Percentiles rank a stretch among this genome's conserved stretches.
Evolutionary conservation across 768 basidiomycete species (phyloP).

Genomic region (Cubamyces sp.): DNA sequence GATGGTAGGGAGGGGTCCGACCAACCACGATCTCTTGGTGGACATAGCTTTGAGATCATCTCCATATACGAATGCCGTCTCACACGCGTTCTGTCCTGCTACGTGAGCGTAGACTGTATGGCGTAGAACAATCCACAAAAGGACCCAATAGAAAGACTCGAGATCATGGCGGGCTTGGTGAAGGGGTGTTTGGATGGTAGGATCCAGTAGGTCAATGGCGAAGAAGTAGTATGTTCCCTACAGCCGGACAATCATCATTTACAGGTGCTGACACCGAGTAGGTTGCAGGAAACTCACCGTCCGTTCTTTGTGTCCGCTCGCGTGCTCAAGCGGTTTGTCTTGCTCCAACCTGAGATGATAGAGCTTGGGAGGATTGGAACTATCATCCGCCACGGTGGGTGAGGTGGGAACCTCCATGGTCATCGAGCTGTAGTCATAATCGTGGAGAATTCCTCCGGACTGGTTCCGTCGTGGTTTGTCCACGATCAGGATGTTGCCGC

Average conservation of each 20-base stretch:
- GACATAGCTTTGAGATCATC: neutral
- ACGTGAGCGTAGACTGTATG: constrained; percentile 8
- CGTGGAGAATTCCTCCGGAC: neutral
- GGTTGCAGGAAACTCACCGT: neutral
- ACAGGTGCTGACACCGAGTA: neutral
- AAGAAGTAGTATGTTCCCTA: neutral
- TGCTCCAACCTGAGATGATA: neutral
- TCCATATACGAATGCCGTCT: neutral
- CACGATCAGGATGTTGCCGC: constrained; percentile 9
- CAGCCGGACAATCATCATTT: too few species aligned
- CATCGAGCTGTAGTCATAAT: constrained; percentile 7
- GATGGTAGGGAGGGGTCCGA: too few species aligned
- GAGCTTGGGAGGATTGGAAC: neutral
- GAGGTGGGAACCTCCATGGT: neutral
- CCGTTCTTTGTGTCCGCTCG: neutral
- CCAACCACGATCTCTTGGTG: neutral
- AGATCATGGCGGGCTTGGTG: constrained; percentile 15
- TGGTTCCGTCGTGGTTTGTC: neutral
- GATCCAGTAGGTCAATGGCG: neutral
- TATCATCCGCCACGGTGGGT: neutral
- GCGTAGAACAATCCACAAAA: constrained; percentile 14
- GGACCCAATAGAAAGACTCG: constrained; percentile 20
- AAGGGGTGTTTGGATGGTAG: neutral
- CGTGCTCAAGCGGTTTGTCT: neutral
- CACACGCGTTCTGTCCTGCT: neutral